These are phyloP conservation scores for Saccharomycopsis capsularis DNA, from an alignment of 805 yeast species.

Conservation along the genomic window DNA sequence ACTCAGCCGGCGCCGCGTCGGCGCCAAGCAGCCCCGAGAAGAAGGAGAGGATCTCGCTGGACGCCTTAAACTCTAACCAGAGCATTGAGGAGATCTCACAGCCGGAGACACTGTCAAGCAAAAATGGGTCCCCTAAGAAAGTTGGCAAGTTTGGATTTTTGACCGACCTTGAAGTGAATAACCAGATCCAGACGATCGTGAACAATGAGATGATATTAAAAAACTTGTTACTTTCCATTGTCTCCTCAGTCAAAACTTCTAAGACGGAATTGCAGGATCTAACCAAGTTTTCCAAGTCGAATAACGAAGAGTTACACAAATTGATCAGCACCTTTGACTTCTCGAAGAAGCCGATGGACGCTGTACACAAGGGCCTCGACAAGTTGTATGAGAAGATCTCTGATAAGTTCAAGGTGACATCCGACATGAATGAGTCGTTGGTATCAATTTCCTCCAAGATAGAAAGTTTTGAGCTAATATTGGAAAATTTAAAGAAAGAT, in stretches of 20 bases:
- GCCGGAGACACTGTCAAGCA: background rate
- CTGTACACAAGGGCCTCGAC: background rate
- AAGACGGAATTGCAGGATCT: constrained; percentile 6
- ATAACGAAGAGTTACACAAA: constrained; percentile 9
- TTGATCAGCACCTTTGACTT: constrained; percentile 1
- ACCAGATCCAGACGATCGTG: constrained; percentile 12
- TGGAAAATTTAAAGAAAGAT: constrained; percentile 2
- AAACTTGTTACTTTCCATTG: constrained; percentile 14
- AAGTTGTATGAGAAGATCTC: background rate
- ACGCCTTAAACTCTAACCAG: background rate
- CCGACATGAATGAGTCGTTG: background rate
- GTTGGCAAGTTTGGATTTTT: constrained; percentile 7
- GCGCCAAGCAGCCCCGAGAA: background rate
- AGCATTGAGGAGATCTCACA: background rate
- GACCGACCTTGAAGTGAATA: constrained; percentile 17
- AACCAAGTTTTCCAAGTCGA: constrained; percentile 2
- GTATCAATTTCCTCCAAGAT: background rate
- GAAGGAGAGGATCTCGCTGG: background rate
- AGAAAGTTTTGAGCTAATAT: background rate
- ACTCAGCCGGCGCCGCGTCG: background rate
- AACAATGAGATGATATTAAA: constrained; percentile 18
- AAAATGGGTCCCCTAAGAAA: background rate
- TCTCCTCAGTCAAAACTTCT: constrained; percentile 10
- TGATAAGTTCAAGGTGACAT: constrained; percentile 1
- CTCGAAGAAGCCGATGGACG: background rate